Percentiles rank a stretch among this genome's conserved stretches.
Evolutionary conservation across 345 rosid species (phyloP).

Genomic region (Sonneratia alba): DNA sequence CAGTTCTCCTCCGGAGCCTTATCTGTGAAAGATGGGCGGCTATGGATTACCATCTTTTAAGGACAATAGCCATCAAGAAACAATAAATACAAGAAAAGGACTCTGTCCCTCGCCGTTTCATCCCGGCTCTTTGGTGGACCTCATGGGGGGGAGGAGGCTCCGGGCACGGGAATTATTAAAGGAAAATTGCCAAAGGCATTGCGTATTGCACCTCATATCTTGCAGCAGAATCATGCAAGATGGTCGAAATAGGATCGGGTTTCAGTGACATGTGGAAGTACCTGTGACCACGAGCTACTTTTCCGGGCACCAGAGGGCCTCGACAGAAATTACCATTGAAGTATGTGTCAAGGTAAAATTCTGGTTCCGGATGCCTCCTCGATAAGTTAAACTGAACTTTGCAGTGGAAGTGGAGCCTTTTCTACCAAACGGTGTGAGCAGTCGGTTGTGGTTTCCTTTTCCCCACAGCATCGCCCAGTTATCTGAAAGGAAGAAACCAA

Average conservation of each 20-base stretch:
- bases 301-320: not conserved
- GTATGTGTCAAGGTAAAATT: not conserved
- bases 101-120: too few relatives aligned
- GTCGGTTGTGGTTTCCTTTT: not conserved
- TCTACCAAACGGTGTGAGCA: not conserved
- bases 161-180: not conserved
- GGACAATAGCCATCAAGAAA: not conserved
- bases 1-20: not conserved
- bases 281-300: not conserved
- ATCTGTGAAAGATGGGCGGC: not conserved
- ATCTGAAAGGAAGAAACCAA: not conserved
- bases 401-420: not conserved
- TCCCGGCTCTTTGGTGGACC: not conserved
- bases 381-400: not conserved
- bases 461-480: conserved; percentile 6
- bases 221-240: too few relatives aligned
- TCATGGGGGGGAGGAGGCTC: not conserved
- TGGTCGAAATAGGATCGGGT: not conserved
- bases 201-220: not conserved
- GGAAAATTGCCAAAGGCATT: not conserved
- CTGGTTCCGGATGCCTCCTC: not conserved
- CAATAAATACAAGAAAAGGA: not conserved
- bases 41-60: not conserved
- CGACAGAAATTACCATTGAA: conserved; percentile 6
- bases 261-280: not conserved